Conservation (phyloP, 2,329 filamentous ascomycete genomes). For the Podosphaera aphanis region DNA sequence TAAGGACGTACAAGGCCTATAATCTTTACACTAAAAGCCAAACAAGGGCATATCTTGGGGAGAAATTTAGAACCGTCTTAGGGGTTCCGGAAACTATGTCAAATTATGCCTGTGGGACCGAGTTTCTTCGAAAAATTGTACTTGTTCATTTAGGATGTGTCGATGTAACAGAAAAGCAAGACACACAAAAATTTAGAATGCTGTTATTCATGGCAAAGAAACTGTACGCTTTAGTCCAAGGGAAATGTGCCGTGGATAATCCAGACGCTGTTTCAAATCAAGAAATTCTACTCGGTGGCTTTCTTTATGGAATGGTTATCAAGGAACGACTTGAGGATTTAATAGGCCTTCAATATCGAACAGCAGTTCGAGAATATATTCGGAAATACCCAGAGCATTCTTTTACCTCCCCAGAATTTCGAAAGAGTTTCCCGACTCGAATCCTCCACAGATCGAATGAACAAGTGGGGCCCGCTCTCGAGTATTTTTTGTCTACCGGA, state of each 20-base stretch:
- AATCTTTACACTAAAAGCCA: conserved; percentile 58
- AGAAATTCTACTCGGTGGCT: conserved; percentile 79
- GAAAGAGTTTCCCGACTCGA: conserved; percentile 52
- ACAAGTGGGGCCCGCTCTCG: conserved; percentile 64
- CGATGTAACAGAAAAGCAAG: conserved; percentile 61
- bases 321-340: conserved; percentile 90
- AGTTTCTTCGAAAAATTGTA: conserved; percentile 76
- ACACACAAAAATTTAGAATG: conserved; percentile 82
- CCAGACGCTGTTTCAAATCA: conserved; percentile 93
- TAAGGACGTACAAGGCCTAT: conserved; percentile 86
- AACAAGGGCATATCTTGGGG: conserved; percentile 66
- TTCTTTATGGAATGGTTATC: conserved; percentile 81
- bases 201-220: conserved; percentile 92
- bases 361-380: conserved; percentile 31
- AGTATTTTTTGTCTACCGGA: conserved; percentile 91
- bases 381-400: conserved; percentile 35
- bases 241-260: conserved; percentile 83
- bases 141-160: conserved; percentile 76
- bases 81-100: conserved; percentile 64
- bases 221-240: conserved; percentile 75
- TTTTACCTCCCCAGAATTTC: conserved; percentile 57
- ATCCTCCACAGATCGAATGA: conserved; percentile 59
- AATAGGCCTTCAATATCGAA: conserved; percentile 31
- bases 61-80: conserved; percentile 76
- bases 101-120: conserved; percentile 71